phyloP scores from a whole-genome alignment of 768 basidiomycete genomes.

The Hypholoma fasciculare region DNA sequence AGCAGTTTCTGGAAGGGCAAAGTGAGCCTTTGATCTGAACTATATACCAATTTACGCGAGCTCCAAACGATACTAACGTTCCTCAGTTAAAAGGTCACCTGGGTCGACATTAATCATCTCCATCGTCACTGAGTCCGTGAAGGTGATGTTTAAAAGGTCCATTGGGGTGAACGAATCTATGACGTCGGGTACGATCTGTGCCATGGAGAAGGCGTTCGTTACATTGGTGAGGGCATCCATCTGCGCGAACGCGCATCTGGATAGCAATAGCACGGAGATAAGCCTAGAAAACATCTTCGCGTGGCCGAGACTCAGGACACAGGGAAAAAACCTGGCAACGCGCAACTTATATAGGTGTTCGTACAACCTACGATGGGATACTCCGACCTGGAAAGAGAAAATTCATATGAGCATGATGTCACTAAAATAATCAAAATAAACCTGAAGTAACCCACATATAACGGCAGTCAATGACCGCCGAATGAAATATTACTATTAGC shows the following conservation, averaged over 20 bases:
- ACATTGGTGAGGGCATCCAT: constrained; percentile 19
- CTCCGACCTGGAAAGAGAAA: not conserved
- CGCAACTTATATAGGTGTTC: constrained; percentile 8
- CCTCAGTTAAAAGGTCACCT: constrained; percentile 33
- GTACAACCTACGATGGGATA: constrained; percentile 5
- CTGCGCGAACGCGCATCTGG: constrained; percentile 14
- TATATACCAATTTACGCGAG: not conserved
- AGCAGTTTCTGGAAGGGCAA: constrained; percentile 28
- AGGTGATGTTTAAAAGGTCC: constrained; percentile 35
- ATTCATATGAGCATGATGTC: constrained; percentile 1
- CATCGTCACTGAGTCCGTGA: constrained; percentile 31
- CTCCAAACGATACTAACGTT: constrained; percentile 27
- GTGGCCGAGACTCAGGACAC: not conserved
- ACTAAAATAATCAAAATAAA: constrained; percentile 1
- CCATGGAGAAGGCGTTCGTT: constrained; percentile 32
- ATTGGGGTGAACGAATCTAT: constrained; percentile 38
- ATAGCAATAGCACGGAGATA: constrained; percentile 9
- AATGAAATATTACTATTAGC: too few species aligned
- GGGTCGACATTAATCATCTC: constrained; percentile 32
- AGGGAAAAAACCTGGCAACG: not conserved
- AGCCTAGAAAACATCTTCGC: constrained; percentile 8
- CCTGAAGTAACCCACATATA: not conserved
- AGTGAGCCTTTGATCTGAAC: not conserved
- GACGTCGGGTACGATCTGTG: constrained; percentile 41
- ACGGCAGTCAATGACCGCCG: too few species aligned